Evolutionary conservation across 108 stramenopile species (phyloP).

Genomic region (Fistulifera pelliculosa): DNA sequence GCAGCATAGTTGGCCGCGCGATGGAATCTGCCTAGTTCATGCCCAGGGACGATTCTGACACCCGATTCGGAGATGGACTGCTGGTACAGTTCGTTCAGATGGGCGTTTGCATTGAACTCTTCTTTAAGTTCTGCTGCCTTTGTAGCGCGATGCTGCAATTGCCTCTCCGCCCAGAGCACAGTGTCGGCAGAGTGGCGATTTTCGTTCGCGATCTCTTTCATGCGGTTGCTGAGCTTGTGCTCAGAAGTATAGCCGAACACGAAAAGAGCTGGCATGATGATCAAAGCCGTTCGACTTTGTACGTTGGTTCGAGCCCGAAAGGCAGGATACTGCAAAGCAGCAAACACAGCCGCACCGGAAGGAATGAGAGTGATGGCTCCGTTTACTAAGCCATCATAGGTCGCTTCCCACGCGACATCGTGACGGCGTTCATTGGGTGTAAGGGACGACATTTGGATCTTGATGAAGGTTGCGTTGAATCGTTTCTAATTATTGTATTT

Average conservation of each 20-base stretch:
- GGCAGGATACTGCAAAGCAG: constrained; percentile 3
- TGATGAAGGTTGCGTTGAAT: not conserved
- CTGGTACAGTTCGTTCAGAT: constrained; percentile 40
- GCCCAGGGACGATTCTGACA: constrained; percentile 59
- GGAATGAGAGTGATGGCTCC: constrained; percentile 8
- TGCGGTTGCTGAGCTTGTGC: constrained; percentile 44
- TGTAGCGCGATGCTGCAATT: constrained; percentile 17
- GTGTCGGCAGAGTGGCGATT: constrained; percentile 49
- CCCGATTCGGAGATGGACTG: constrained; percentile 49
- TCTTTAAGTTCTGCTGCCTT: constrained; percentile 9
- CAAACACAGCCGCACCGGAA: not conserved
- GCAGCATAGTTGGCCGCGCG: constrained; percentile 66
- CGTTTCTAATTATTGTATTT: not conserved
- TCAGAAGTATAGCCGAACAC: constrained; percentile 56
- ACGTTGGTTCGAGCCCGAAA: constrained; percentile 36
- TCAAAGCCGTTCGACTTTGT: constrained; percentile 64
- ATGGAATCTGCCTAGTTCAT: constrained; percentile 40
- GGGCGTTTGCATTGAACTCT: constrained; percentile 8
- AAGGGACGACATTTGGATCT: not conserved
- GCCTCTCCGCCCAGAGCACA: constrained; percentile 63
- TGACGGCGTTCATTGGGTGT: constrained; percentile 6
- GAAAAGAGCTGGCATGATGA: constrained; percentile 75
- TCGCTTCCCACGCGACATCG: constrained; percentile 6
- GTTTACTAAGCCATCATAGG: constrained; percentile 5
- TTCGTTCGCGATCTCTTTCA: constrained; percentile 64